A percentile compares a stretch with the other conserved stretches of the same genome.
Evolutionary conservation across 257 asterid genomes (phyloP).

Genomic region (Oldenlandia corymbosa): DNA sequence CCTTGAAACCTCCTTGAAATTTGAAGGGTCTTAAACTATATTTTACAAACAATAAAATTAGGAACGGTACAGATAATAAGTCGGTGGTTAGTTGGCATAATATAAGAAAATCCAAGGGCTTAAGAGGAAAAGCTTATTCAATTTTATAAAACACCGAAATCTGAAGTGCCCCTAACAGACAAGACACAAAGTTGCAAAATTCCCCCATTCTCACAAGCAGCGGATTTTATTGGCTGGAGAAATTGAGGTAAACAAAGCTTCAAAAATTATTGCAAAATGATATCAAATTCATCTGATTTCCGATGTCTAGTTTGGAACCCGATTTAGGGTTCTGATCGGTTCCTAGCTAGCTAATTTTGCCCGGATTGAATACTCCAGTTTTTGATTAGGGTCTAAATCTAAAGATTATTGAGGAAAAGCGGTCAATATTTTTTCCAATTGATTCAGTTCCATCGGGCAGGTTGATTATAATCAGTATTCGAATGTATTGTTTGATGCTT

Average conservation of each 20-base stretch:
- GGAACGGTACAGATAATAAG: not conserved
- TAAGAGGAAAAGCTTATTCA: not conserved
- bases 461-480: not conserved
- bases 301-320: not conserved
- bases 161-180: not conserved
- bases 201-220: slow-evolving; percentile 3
- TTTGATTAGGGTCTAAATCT: slow-evolving; percentile 6
- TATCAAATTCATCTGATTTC: not conserved
- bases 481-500: not conserved
- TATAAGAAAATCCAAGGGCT: slow-evolving; percentile 9
- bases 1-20: no score
- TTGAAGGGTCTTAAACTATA: no score
- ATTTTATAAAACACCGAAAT: slow-evolving; percentile 9
- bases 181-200: not conserved
- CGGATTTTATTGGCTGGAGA: not conserved
- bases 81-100: not conserved
- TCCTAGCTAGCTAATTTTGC: not conserved
- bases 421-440: not conserved
- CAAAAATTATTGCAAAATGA: not conserved
- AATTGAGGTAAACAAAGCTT: not conserved
- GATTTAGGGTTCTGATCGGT: slow-evolving; percentile 7
- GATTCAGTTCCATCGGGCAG: not conserved
- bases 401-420: not conserved
- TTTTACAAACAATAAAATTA: not conserved
- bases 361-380: not conserved